These are phyloP conservation scores for Kalanchoe fedtschenkoi DNA, from an alignment of 164 flowering plant species.

Conservation along the genomic window DNA sequence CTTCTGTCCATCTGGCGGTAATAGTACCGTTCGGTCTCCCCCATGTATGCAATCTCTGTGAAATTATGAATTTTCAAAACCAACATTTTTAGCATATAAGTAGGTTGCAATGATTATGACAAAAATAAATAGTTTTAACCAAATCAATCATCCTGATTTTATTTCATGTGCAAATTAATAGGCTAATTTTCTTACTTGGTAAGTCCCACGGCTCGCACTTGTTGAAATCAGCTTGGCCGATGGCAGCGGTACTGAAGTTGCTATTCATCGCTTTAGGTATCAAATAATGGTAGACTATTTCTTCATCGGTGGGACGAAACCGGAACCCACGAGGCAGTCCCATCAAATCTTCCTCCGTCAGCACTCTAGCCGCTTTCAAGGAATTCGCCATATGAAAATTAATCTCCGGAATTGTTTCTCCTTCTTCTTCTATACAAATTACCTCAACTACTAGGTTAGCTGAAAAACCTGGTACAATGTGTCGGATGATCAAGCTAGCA, in stretches of 20 bases:
- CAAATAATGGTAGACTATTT: background rate
- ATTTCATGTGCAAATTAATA: background rate
- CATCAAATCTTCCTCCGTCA: background rate
- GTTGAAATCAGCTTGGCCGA: slow-evolving; percentile 7
- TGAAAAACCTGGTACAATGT: no score
- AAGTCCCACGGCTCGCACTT: slow-evolving; percentile 9
- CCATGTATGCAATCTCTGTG: slow-evolving; percentile 7
- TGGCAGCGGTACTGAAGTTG: slow-evolving; percentile 4
- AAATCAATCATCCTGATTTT: no score
- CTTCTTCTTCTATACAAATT: no score
- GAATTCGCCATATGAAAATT: background rate
- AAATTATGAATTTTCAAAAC: background rate
- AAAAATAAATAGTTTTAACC: no score
- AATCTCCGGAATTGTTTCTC: background rate
- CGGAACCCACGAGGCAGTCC: slow-evolving; percentile 5
- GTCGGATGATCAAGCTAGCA: background rate
- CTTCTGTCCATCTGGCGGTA: slow-evolving; percentile 1
- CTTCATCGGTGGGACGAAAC: slow-evolving; percentile 3
- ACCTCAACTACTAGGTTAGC: no score
- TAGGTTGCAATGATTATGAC: background rate
- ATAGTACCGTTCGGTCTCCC: slow-evolving; percentile 4
- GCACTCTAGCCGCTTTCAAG: background rate
- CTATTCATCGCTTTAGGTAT: slow-evolving; percentile 1
- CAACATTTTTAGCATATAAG: background rate
- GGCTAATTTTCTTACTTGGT: background rate